Base-by-base conservation (phyloP, 208 protist species). In the Kentomonas sorsogonicus region DNA sequence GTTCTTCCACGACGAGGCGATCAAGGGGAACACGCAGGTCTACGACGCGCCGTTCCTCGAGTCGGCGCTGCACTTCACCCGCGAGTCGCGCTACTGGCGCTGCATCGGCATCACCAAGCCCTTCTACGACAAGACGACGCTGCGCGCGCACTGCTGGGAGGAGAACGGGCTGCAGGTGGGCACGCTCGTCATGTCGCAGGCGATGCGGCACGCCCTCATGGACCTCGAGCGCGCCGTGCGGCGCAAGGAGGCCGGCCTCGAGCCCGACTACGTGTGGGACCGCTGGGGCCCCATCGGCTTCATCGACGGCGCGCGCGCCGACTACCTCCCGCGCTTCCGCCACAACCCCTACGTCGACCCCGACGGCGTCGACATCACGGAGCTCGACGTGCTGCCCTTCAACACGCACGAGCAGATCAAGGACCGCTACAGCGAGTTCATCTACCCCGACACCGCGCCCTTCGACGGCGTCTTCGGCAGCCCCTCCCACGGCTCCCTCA, bases 41-140 rank as follows among this genome's bases (percentile, higher is more conserved):
- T 93, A 91, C 71, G 71, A 70, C 29, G 64, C 63, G 27, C 69
- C 67, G 20, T 82, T 92, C 47, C 74, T 95, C 18, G 74, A 93
- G 31, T 39, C 77, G 25, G 89, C 89, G 2, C 38, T 93, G 22
- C 85, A 93, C 66, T 95, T 76, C 72, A 86, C 81, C 1, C 66
- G 72, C 1, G 86, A 95, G 69, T 63, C 71, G 9, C 82, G 89
- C 41, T 95, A 93, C 73, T 95, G 89, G 86, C 83, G 89, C 27
- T 91, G 81, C 58, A 89, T 95, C 46, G 89, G 89, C 31, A 93
- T 95, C 62, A 89, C 85, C 16, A 91, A 91, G 69, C 89, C 89
- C 4, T 95, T 95, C 40, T 93, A 86, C 51, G 69, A 93, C 65
- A 80, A 74, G 38, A 67, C 66, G 54, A 92, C 84, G 13, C 68